Conservation (phyloP, 345 rosid species). For the Aquilaria malaccensis region DNA sequence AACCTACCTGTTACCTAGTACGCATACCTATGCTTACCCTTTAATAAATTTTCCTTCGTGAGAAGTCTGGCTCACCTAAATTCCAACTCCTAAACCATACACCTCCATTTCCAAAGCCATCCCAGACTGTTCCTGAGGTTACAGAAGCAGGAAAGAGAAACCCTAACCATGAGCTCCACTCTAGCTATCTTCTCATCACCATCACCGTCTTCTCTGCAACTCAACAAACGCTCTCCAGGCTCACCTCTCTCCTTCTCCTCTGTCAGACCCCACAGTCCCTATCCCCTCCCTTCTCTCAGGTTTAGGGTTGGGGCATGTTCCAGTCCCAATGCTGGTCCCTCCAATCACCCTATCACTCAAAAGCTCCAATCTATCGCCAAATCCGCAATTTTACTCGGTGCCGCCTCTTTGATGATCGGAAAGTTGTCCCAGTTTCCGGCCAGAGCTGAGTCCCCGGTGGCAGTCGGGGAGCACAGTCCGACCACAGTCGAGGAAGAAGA, state of each 20-base stretch:
- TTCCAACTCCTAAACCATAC: too few species aligned
- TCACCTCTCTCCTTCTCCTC: slow-evolving; percentile 4
- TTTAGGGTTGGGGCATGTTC: slow-evolving; percentile 23
- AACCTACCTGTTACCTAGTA: too few species aligned
- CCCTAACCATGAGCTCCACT: slow-evolving; percentile 25
- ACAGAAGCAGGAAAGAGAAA: not conserved
- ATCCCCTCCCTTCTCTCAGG: slow-evolving; percentile 9
- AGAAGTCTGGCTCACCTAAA: too few species aligned
- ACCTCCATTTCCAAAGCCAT: too few species aligned
- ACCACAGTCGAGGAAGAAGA: slow-evolving; percentile 6
- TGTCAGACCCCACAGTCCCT: slow-evolving; percentile 10
- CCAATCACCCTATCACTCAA: slow-evolving; percentile 10
- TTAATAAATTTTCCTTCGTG: too few species aligned
- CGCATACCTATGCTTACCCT: too few species aligned
- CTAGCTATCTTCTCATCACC: slow-evolving; percentile 25
- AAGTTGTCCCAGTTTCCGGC: slow-evolving; percentile 36
- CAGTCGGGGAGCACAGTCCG: slow-evolving; percentile 25
- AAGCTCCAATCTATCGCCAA: slow-evolving; percentile 41
- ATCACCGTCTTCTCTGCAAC: slow-evolving; percentile 15
- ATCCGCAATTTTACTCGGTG: slow-evolving; percentile 44
- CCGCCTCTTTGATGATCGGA: slow-evolving; percentile 42
- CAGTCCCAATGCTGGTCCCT: not conserved
- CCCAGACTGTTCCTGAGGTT: too few species aligned
- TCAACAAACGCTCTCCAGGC: slow-evolving; percentile 18
- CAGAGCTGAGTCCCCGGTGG: slow-evolving; percentile 47